Base-by-base conservation (phyloP, 2,329 filamentous ascomycete genomes). In the Phoma herbarum region DNA sequence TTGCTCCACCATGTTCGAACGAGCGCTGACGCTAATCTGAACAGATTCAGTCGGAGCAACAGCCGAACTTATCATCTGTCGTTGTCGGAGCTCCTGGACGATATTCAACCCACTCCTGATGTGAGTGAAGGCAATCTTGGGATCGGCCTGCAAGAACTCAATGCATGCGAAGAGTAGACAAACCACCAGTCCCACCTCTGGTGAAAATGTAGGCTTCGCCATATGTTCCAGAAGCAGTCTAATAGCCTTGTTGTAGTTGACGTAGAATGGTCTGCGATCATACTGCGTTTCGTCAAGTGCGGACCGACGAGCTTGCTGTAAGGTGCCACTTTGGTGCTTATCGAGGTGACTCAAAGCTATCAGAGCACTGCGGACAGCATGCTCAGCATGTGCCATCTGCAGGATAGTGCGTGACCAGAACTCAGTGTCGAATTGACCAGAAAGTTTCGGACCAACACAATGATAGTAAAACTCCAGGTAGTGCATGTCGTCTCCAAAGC, bases 221-320 rank as follows among this genome's bases (percentile, higher is more conserved):
- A 70, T 71, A 6, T 51, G 59, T 18, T 70, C 68, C 9, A 80
- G 60, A 37, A 73, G 59, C 22, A 59, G 50, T 52, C 58, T 39
- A 33, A 80, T 78, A 8, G 79, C 75, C 39, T 78, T 76, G 57
- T 75, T 79, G 44, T 81, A 79, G 46, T 80, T 76, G 25, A 64
- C 58, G 18, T 80, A 57, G 2, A 74, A 69, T 11, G 73, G 72
- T 25, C 60, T 69, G n/a, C 47, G 46, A 26, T 51, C 23, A 25
- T 26, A 16, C 10, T 39, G 8, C 5, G 16, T 25, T 16, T 35
- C 5, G 3, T 3, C 18, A 12, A 48, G n/a, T 3, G 45, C 48
- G 25, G 35, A 31, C 11, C 35, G 47, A n/a, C 50, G 57, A 43
- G 58, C 55, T 9, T 61, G 10, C 31, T 54, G 52, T 4, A 59